A percentile compares a stretch with the other conserved stretches of the same genome.
Evolutionary conservation across 345 rosid genomes (phyloP).

Genomic region (Pistacia atlantica): DNA sequence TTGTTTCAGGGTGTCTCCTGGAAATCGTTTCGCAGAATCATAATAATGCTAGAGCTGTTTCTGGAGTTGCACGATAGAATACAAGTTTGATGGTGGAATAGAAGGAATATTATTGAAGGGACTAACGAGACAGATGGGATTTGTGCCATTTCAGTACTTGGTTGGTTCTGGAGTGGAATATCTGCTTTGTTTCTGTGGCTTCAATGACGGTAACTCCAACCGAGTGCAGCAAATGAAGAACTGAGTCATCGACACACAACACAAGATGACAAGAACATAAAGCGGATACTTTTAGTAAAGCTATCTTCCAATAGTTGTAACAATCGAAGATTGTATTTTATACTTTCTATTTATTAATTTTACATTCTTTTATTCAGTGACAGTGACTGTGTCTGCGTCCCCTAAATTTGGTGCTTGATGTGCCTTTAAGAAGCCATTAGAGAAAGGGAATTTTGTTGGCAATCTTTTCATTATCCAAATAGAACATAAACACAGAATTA

Average conservation of each 20-base stretch:
- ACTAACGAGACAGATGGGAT: neutral
- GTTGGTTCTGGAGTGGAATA: constrained; percentile 3
- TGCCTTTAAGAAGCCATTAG: no score
- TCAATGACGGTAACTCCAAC: neutral
- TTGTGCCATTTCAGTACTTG: constrained; percentile 1
- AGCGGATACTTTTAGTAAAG: no score
- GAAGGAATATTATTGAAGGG: no score
- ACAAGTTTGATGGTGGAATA: neutral
- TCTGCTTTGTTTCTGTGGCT: neutral
- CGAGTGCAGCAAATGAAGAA: neutral
- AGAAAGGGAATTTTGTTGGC: neutral
- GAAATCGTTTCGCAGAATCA: constrained; percentile 30
- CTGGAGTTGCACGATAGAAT: neutral
- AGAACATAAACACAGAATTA: neutral
- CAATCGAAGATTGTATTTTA: neutral
- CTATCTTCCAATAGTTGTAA: no score
- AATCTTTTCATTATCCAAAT: neutral
- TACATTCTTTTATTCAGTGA: no score
- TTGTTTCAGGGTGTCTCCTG: constrained; percentile 59
- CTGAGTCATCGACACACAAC: neutral
- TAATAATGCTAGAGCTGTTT: constrained; percentile 22
- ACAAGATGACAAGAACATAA: neutral
- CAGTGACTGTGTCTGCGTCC: no score
- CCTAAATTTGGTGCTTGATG: no score
- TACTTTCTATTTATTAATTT: neutral